Percentiles rank a stretch among this genome's conserved stretches.
phyloP scores from a whole-genome alignment of 306 rosid species.

The Trichosanthes truncata region DNA sequence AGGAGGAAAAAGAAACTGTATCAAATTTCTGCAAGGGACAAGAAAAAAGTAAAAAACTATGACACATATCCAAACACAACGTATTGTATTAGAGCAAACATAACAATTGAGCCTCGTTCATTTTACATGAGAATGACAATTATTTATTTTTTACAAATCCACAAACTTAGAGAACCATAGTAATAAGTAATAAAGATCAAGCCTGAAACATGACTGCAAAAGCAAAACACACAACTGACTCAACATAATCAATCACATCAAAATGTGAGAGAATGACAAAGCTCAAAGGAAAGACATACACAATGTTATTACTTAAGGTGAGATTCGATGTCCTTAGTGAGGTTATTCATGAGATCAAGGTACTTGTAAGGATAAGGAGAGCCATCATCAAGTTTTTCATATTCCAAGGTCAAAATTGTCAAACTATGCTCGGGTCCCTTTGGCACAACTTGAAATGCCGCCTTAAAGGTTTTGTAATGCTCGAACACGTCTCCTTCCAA shows the following conservation, averaged over 20 bases:
- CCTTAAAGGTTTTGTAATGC: conserved; percentile 14
- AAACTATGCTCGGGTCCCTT: conserved; percentile 12
- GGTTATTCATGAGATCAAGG: conserved; percentile 11
- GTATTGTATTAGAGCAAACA: no score
- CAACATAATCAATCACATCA: no score
- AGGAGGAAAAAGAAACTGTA: no score
- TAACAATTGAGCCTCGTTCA: neutral
- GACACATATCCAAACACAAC: neutral
- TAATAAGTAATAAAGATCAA: no score
- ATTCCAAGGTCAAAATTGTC: conserved; percentile 11
- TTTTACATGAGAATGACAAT: neutral
- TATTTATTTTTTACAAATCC: no score
- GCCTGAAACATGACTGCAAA: no score
- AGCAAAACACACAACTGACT: no score
- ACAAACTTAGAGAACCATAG: no score
- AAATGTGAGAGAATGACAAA: no score
- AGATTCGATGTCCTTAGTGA: conserved; percentile 23
- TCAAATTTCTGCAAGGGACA: no score
- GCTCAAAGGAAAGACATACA: no score
- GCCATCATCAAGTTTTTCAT: conserved; percentile 18
- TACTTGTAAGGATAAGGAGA: conserved; percentile 24
- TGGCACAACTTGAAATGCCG: conserved; percentile 5
- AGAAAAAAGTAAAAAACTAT: no score
- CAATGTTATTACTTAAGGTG: neutral
- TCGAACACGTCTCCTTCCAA: conserved; percentile 21